These are phyloP conservation scores for Mycena citricolor DNA, from an alignment of 1,284 basidiomycete genomes.

Conservation along the genomic window DNA sequence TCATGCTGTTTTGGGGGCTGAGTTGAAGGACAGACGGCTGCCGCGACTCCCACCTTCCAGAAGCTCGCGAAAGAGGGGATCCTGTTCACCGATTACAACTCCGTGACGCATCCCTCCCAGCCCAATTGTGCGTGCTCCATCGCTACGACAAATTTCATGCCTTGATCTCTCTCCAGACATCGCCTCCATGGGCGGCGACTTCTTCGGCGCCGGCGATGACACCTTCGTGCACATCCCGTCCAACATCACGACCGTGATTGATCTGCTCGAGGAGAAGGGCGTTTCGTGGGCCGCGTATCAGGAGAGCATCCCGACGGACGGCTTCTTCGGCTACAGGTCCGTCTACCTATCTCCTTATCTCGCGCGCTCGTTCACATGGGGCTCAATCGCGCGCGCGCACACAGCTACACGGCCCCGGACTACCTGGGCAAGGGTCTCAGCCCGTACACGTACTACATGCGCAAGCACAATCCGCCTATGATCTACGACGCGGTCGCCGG, in stretches of 20 bases:
- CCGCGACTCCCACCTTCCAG: not conserved
- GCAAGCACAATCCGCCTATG: constrained; percentile 62
- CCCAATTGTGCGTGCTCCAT: constrained; percentile 47
- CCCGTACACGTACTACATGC: constrained; percentile 50
- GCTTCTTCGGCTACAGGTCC: constrained; percentile 42
- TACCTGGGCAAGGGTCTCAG: constrained; percentile 42
- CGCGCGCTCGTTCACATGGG: not conserved
- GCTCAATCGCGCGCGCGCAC: not conserved
- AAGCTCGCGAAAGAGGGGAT: not conserved
- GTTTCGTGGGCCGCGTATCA: constrained; percentile 57
- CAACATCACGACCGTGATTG: constrained; percentile 59
- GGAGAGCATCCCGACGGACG: constrained; percentile 61
- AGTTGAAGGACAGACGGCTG: not conserved
- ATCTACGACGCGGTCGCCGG: constrained; percentile 50
- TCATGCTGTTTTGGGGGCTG: constrained; percentile 26
- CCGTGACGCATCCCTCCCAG: constrained; percentile 62
- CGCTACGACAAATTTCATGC: not conserved
- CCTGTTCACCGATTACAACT: constrained; percentile 41
- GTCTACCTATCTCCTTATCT: constrained; percentile 14
- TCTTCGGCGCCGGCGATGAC: constrained; percentile 56
- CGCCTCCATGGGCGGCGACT: constrained; percentile 51
- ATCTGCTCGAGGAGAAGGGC: constrained; percentile 59
- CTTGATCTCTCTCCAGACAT: constrained; percentile 30
- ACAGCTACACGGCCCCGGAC: constrained; percentile 37
- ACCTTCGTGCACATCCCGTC: constrained; percentile 26